These are phyloP conservation scores for Spongiforma sp. DNA, from an alignment of 1,284 basidiomycete species.

Conservation along the genomic window DNA sequence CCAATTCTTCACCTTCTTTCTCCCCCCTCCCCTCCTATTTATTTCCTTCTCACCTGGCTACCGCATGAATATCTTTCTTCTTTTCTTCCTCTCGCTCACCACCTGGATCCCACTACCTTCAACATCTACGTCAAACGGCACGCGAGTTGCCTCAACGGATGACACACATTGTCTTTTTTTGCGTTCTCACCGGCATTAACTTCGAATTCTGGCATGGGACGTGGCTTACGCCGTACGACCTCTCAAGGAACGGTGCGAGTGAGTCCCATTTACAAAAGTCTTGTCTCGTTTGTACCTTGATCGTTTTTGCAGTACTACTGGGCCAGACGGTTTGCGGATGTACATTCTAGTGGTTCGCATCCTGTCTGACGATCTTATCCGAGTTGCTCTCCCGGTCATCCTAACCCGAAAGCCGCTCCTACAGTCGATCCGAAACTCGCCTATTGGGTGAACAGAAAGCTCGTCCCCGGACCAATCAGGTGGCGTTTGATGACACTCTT, in stretches of 20 bases:
- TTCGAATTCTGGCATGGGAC: no score
- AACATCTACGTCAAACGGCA: no score
- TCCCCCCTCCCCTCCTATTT: no score
- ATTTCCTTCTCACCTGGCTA: no score
- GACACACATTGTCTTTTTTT: no score
- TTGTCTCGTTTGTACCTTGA: constrained; percentile 1
- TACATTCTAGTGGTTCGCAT: constrained; percentile 46
- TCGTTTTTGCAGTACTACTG: constrained; percentile 53
- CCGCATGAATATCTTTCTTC: no score
- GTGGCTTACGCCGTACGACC: neutral
- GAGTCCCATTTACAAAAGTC: constrained; percentile 22
- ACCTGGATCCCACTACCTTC: no score
- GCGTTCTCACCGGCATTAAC: no score
- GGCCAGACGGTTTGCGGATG: constrained; percentile 82
- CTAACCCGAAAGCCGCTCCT: neutral
- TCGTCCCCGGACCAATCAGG: constrained; percentile 62
- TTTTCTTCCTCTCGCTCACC: no score
- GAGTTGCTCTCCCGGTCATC: neutral
- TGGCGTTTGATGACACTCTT: constrained; percentile 61
- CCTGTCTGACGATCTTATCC: neutral
- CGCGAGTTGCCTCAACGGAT: no score
- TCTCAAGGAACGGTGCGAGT: constrained; percentile 59
- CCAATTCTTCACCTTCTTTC: no score
- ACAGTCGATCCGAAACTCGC: constrained; percentile 81
- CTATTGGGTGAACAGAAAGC: constrained; percentile 71